Conservation (phyloP, 2,329 filamentous ascomycete genomes). For the Aureobasidium sp. region DNA sequence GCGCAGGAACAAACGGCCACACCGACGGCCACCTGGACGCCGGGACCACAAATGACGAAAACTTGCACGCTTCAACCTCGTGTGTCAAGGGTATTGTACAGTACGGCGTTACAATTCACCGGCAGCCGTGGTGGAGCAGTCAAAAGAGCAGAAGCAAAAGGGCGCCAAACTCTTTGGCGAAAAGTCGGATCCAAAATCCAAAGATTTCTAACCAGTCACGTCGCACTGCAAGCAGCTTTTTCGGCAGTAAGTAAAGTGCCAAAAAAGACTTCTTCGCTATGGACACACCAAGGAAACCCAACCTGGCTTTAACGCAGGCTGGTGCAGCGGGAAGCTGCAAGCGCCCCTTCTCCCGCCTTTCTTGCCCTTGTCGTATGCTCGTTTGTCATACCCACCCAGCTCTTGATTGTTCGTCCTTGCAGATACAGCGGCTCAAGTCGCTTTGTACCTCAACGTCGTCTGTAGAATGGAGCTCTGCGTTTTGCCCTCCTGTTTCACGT, state of each 20-base stretch:
- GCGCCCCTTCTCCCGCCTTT: slow-evolving; percentile 9
- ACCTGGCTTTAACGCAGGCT: slow-evolving; percentile 2
- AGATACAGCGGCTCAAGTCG: slow-evolving; percentile 8
- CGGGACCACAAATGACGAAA: background rate
- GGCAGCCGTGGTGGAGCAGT: background rate
- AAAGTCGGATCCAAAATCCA: background rate
- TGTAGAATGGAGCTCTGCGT: background rate
- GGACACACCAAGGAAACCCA: background rate
- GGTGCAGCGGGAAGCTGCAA: slow-evolving; percentile 4
- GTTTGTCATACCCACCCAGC: slow-evolving; percentile 2
- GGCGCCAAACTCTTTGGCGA: slow-evolving; percentile 1
- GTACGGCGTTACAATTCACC: background rate
- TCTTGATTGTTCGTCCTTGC: slow-evolving; percentile 7
- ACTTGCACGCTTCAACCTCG: background rate
- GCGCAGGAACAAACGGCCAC: slow-evolving; percentile 4
- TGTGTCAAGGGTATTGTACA: background rate
- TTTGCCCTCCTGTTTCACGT: background rate
- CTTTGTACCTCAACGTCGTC: slow-evolving; percentile 1
- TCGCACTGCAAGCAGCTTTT: background rate
- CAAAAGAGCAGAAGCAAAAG: background rate
- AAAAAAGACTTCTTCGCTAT: background rate
- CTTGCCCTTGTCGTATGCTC: slow-evolving; percentile 8
- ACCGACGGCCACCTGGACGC: background rate
- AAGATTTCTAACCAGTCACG: slow-evolving; percentile 8
- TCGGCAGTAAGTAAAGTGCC: background rate